Conservation (phyloP, 2,329 filamentous ascomycete genomes). For the Aspergillus hiratsukae region DNA sequence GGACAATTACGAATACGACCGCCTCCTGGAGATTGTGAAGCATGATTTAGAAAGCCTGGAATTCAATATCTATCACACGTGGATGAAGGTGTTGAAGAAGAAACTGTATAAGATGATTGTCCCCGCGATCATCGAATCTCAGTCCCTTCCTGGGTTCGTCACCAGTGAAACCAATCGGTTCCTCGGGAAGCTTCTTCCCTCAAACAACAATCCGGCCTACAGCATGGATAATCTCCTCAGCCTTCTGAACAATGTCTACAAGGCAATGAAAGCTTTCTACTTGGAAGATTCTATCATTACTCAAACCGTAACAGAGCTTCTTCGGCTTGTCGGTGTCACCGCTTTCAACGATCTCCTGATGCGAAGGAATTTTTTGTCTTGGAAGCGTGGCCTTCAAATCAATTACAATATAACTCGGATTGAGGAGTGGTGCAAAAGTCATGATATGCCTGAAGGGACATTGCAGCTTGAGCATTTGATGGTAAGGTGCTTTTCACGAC, state of each 20-base stretch:
- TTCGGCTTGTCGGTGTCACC: constrained; percentile 90
- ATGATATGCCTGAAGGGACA: constrained; percentile 98
- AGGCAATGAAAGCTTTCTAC: constrained; percentile 98
- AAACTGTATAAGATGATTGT: constrained; percentile 99
- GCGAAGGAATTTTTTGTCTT: constrained; percentile 96
- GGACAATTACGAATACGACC: constrained; percentile 98
- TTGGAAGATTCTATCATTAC: constrained; percentile 93
- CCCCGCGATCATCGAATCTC: constrained; percentile 96
- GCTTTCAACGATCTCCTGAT: constrained; percentile 98
- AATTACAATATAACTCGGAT: constrained; percentile 99
- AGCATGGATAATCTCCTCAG: constrained; percentile 99
- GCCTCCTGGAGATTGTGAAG: constrained; percentile 96
- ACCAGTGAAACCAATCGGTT: constrained; percentile 98
- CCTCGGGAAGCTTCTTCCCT: constrained; percentile 90
- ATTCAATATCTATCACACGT: constrained; percentile 99
- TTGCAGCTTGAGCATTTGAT: constrained; percentile 97
- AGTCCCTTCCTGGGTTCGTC: constrained; percentile 95
- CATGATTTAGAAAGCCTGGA: constrained; percentile 96
- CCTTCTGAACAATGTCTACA: constrained; percentile 93
- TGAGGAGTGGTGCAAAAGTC: constrained; percentile 99
- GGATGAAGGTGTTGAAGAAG: constrained; percentile 99
- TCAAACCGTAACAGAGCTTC: constrained; percentile 89
- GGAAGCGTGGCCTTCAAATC: constrained; percentile 98
- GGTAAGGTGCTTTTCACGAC: constrained; percentile 49
- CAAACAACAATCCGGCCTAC: constrained; percentile 87